Base-by-base conservation (phyloP, 306 rosid species). In the Dryas drummondii region DNA sequence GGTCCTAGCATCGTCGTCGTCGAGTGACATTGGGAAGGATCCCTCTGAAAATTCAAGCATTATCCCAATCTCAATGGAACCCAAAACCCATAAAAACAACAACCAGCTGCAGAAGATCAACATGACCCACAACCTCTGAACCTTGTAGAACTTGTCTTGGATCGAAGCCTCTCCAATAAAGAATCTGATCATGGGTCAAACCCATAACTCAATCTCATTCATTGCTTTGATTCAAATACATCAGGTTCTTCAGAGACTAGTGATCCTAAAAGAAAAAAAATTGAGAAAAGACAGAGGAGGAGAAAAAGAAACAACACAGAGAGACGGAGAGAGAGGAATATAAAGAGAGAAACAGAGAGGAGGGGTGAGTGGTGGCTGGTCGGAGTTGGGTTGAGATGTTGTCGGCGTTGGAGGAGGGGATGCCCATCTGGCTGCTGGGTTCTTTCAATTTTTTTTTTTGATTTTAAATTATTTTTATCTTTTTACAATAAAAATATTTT, bases 161-260 rank as follows among this genome's bases (percentile, higher is more conserved):
- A 94, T 88, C 97, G 91, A 68, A 86, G 90, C 55, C 93, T 91
- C 75, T 86, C 84, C 3, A 83, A 62, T 74, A 79, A 85, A 58
- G 84, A 82, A 72, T 87, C 84, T 16, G 70, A 73, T 72, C 76
- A 84, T 13, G 80, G 68, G 48, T 80, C 84, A 70, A 89, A 83
- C 52, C 81, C 80, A 26, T 92, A 87, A 81, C 96, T 87, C 79
- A 90, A 89, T 70, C 86, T 94, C 83, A 94, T 94, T 61, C 84
- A 87, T 70, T 82, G 79, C 56, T 87, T 93, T 41, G 87, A 85
- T 52, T 26, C 83, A 11, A 80, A 83, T 68, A 76, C 82, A 26
- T 73, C 85, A 48, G 50, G 72, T 52, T 80, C 88, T 14, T 70
- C 86, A 3, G 87, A 80, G 57, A 78, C 79, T 19, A 10, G 59